Evolutionary conservation across 164 flowering plant genomes (phyloP).

Genomic region (Magnolia sinica): DNA sequence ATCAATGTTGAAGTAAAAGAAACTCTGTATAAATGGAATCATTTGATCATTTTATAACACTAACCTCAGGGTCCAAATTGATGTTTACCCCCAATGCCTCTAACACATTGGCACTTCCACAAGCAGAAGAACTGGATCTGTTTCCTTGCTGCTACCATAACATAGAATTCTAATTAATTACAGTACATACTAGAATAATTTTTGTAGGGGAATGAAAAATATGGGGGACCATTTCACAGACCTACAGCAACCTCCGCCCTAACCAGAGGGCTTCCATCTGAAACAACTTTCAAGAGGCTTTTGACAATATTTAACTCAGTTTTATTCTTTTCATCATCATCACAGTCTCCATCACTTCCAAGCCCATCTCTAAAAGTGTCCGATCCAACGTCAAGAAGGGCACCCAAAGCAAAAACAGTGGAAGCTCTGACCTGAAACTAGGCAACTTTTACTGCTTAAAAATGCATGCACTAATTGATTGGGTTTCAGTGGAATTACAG

Average conservation of each 20-base stretch:
- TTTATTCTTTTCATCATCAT: conserved; percentile 84
- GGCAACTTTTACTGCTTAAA: neutral
- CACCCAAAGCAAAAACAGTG: conserved; percentile 84
- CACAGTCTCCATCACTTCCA: conserved; percentile 68
- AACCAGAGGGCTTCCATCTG: conserved; percentile 96
- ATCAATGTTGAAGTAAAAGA: too few species aligned
- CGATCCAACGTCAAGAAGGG: conserved; percentile 75
- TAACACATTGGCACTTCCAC: too few species aligned
- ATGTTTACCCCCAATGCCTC: too few species aligned
- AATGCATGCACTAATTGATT: neutral
- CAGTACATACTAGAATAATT: too few species aligned
- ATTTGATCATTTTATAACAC: too few species aligned
- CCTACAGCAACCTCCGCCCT: conserved; percentile 96
- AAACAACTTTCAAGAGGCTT: conserved; percentile 65
- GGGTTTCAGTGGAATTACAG: neutral
- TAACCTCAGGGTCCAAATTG: too few species aligned
- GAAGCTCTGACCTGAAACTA: conserved; percentile 82
- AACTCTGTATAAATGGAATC: too few species aligned
- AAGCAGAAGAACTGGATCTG: too few species aligned
- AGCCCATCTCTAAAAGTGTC: conserved; percentile 60
- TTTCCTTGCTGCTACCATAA: too few species aligned
- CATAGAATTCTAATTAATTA: too few species aligned
- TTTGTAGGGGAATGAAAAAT: too few species aligned
- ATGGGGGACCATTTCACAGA: conserved; percentile 29
- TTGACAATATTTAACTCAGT: conserved; percentile 68